These are phyloP conservation scores for Mortierella sp. DNA, from an alignment of 371 early-diverging fungal species.

Conservation along the genomic window DNA sequence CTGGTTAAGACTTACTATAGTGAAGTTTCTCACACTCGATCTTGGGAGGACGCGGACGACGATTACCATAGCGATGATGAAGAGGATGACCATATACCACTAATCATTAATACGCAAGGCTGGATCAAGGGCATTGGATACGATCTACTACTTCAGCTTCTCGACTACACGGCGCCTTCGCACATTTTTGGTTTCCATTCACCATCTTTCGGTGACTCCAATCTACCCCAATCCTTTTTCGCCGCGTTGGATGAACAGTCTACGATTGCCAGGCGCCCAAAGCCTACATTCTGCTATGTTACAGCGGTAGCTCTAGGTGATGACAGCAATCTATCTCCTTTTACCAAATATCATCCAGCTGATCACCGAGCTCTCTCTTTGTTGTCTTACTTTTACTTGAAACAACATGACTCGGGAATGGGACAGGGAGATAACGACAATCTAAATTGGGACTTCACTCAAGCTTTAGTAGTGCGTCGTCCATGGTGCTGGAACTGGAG, in stretches of 20 bases:
- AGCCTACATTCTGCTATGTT: conserved; percentile 26
- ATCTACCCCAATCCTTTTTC: conserved; percentile 59
- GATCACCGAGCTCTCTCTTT: conserved; percentile 69
- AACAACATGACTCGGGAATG: conserved; percentile 1
- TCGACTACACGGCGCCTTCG: conserved; percentile 65
- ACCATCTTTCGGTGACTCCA: conserved; percentile 39
- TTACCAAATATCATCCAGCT: conserved; percentile 63
- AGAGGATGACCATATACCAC: conserved; percentile 64
- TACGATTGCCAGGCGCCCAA: neutral
- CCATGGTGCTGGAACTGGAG: conserved; percentile 77
- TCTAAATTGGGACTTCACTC: conserved; percentile 69
- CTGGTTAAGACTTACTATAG: conserved; percentile 66
- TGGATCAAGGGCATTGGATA: conserved; percentile 86
- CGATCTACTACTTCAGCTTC: conserved; percentile 71
- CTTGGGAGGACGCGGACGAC: conserved; percentile 40
- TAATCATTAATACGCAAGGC: conserved; percentile 87
- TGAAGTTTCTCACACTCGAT: conserved; percentile 55
- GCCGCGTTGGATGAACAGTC: conserved; percentile 32
- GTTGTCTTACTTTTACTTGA: conserved; percentile 60
- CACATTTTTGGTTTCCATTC: conserved; percentile 65
- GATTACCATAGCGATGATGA: conserved; percentile 40
- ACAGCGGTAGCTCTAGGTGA: conserved; percentile 32
- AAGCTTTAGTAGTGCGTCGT: conserved; percentile 63
- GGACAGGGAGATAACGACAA: neutral
- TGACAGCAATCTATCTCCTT: conserved; percentile 45